Base-by-base conservation (phyloP, 192 early-diverging fungal genomes). In the Dissophora ornata region DNA sequence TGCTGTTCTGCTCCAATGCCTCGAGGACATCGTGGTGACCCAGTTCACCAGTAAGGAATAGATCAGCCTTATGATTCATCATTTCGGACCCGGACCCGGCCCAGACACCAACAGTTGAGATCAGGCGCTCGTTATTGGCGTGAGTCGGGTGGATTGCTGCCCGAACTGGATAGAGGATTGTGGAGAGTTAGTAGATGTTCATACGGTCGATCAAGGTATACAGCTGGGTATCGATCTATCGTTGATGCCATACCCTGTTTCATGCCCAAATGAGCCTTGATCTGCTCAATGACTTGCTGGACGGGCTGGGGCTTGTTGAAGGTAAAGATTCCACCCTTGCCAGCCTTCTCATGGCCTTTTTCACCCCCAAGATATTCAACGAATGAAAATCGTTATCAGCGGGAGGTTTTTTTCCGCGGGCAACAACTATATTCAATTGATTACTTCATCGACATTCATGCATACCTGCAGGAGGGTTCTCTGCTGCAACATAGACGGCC, bases 31-130 rank as follows among this genome's bases (percentile, higher is more conserved):
- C 94, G 52, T 98, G 97, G 67, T 98, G 97, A 15, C 89, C 89
- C 90, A 98, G 94, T 85, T 98, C 97, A 15, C 96, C 97, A 9
- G 97, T 96, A 32, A 95, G 87, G 65, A 89, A 95, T 26, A 98
- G 64, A 75, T 97, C 96, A 3, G 94, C 90, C 16, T 74, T 70
- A 24, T 70, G 63, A 46, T 51, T 65, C 59, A 70, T 38, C 38
- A 80, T 65, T 25, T 67, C 64, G 40, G 41, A 74, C 50, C 90
- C 91, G 2, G 95, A 95, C 13, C 97, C 97, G 9, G 95, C 96
- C 84, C 97, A 98, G 40, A 97, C 94, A 10, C 92, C 97, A 30
- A 97, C 85, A 4, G 87, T 90, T 38, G 77, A 68, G 34, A 97
- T 87, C n/a, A 86, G 69, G 22, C 73, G 63, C 21, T 70, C 66